Conservation (phyloP, 768 basidiomycete species). For the Suillus occidentalis region DNA sequence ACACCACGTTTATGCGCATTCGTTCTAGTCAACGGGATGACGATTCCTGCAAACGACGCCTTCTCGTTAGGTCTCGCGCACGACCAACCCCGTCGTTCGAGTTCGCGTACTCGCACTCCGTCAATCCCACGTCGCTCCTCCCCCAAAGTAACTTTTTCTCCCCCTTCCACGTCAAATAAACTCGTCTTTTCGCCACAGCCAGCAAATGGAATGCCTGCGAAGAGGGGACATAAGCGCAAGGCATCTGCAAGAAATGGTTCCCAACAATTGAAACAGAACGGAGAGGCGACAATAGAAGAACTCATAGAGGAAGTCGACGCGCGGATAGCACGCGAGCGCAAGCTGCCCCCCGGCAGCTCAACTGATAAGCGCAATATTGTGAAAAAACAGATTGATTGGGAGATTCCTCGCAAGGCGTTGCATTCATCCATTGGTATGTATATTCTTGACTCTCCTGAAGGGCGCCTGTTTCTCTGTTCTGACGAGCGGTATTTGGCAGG, state of each 20-base stretch:
- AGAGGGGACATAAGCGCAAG: conserved; percentile 28
- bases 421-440: conserved; percentile 82
- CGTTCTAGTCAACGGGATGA: conserved; percentile 18
- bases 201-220: conserved; percentile 40
- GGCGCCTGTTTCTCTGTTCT: not conserved
- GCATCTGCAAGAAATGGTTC: conserved; percentile 27
- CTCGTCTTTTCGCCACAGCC: conserved; percentile 16
- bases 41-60: conserved; percentile 36
- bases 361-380: conserved; percentile 18
- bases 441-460: conserved; percentile 6
- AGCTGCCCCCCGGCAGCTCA: conserved; percentile 15
- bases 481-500: conserved; percentile 38
- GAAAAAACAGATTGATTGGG: conserved; percentile 66
- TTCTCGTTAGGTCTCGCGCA: conserved; percentile 36
- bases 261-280: conserved; percentile 13
- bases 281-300: conserved; percentile 22
- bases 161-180: conserved; percentile 3
- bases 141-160: conserved; percentile 44
- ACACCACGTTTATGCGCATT: not conserved
- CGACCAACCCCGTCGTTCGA: conserved; percentile 33
- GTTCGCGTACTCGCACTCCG: conserved; percentile 23
- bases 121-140: conserved; percentile 43
- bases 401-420: conserved; percentile 84
- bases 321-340: conserved; percentile 22
- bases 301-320: conserved; percentile 24